These are phyloP conservation scores for Suillus fuscotomentosus DNA, from an alignment of 768 basidiomycete genomes.

Conservation along the genomic window DNA sequence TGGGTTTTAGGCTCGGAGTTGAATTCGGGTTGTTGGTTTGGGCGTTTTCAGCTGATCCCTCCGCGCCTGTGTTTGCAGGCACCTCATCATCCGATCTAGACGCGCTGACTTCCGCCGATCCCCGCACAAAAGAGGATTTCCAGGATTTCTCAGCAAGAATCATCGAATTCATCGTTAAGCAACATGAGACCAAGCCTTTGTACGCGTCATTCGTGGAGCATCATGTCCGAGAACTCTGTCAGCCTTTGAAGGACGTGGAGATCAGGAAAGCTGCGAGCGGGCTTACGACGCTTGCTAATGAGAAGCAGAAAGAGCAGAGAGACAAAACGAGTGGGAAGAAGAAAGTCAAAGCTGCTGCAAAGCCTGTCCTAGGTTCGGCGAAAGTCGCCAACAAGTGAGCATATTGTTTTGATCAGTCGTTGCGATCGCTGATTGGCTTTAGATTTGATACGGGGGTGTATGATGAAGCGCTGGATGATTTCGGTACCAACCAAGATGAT, in stretches of 20 bases:
- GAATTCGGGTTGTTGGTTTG: not conserved
- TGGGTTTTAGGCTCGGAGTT: constrained; percentile 26
- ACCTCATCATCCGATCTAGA: constrained; percentile 70
- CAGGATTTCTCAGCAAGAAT: constrained; percentile 69
- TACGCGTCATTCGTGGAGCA: constrained; percentile 85
- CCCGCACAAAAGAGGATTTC: constrained; percentile 90
- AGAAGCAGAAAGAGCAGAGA: constrained; percentile 90
- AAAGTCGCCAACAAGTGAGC: constrained; percentile 67
- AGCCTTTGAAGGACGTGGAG: constrained; percentile 85
- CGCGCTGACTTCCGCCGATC: constrained; percentile 71
- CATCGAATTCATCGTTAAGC: constrained; percentile 71
- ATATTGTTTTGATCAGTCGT: not conserved
- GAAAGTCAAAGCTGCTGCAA: constrained; percentile 68
- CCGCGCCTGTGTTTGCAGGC: constrained; percentile 35
- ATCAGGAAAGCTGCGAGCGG: constrained; percentile 85
- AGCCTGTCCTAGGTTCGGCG: constrained; percentile 72
- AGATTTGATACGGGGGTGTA: constrained; percentile 81
- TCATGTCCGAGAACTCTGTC: constrained; percentile 71
- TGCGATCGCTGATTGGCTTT: constrained; percentile 14
- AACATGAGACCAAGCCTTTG: constrained; percentile 79
- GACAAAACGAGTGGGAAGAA: constrained; percentile 90
- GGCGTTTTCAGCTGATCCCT: not conserved
- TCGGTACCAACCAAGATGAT: constrained; percentile 70
- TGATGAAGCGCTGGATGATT: constrained; percentile 90
- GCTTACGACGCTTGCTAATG: constrained; percentile 86